A percentile compares a stretch with the other conserved stretches of the same genome.
Evolutionary conservation across 305 asterid species (phyloP).

Genomic region (Solanum chacoense): DNA sequence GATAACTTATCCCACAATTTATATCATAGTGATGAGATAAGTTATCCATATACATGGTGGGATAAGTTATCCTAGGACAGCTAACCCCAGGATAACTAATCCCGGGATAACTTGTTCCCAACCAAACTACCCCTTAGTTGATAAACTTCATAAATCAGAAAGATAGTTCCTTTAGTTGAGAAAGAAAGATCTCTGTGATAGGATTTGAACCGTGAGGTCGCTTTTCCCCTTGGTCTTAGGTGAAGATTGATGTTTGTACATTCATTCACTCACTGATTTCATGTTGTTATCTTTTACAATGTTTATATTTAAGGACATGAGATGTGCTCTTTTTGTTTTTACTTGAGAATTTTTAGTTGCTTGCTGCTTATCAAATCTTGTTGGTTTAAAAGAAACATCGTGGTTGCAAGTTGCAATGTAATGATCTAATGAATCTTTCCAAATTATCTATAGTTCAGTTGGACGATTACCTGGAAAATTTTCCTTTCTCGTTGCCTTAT

Average conservation of each 20-base stretch:
- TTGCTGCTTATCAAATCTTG: not conserved
- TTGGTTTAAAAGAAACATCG: not conserved
- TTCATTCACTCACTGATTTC: not conserved
- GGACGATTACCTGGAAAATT: not conserved
- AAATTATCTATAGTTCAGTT: not conserved
- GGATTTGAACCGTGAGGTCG: not conserved
- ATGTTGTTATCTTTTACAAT: not conserved
- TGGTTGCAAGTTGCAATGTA: not conserved
- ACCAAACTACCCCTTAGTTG: not conserved
- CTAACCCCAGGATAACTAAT: too few relatives aligned
- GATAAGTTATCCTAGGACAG: too few relatives aligned
- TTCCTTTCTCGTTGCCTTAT: not conserved
- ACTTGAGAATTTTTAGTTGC: not conserved
- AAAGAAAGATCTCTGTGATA: not conserved
- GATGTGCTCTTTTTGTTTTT: not conserved
- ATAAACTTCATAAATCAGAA: not conserved
- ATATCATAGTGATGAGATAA: too few relatives aligned
- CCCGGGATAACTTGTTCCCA: too few relatives aligned
- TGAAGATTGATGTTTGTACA: not conserved
- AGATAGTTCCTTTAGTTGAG: not conserved
- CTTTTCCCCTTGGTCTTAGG: not conserved
- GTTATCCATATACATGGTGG: not conserved
- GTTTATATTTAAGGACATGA: not conserved
- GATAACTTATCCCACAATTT: too few relatives aligned
- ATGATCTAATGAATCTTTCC: not conserved